These are phyloP conservation scores for Fusarium sp. DNA, from an alignment of 2,329 filamentous ascomycete genomes.

Conservation along the genomic window DNA sequence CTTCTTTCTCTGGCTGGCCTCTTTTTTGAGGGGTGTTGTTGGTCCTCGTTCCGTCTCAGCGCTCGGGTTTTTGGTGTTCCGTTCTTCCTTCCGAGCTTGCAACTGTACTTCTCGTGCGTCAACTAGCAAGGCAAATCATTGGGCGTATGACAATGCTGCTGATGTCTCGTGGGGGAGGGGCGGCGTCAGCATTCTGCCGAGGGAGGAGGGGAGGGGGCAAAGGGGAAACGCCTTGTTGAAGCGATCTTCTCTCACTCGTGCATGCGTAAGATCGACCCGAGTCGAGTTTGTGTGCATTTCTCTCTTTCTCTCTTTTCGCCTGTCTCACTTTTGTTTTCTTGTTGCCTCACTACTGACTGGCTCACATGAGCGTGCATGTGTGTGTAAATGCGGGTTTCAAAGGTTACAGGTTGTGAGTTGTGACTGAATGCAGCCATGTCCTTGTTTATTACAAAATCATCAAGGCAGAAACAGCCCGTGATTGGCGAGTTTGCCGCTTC, in stretches of 20 bases:
- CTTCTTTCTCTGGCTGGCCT: neutral
- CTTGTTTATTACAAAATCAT: conserved; percentile 12
- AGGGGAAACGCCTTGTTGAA: neutral
- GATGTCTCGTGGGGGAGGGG: neutral
- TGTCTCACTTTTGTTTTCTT: neutral
- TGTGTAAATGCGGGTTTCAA: neutral
- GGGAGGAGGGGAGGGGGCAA: conserved; percentile 11
- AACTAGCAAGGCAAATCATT: neutral
- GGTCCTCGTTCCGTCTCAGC: neutral
- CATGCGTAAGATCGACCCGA: conserved; percentile 1
- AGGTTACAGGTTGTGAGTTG: conserved; percentile 13
- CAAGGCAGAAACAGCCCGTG: conserved; percentile 9
- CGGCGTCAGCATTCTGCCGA: conserved; percentile 30
- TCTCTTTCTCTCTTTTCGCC: neutral
- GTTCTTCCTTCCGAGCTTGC: neutral
- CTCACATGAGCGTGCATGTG: neutral
- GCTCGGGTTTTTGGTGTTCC: neutral
- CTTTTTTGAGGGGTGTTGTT: neutral
- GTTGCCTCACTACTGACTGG: neutral
- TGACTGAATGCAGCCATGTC: conserved; percentile 10
- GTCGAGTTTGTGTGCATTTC: neutral
- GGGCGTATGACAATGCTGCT: conserved; percentile 2
- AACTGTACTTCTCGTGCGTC: neutral
- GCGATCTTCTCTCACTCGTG: neutral
- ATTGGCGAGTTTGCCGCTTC: conserved; percentile 26